phyloP scores from a whole-genome alignment of 495 filamentous ascomycete species.

The Neurospora discreta region DNA sequence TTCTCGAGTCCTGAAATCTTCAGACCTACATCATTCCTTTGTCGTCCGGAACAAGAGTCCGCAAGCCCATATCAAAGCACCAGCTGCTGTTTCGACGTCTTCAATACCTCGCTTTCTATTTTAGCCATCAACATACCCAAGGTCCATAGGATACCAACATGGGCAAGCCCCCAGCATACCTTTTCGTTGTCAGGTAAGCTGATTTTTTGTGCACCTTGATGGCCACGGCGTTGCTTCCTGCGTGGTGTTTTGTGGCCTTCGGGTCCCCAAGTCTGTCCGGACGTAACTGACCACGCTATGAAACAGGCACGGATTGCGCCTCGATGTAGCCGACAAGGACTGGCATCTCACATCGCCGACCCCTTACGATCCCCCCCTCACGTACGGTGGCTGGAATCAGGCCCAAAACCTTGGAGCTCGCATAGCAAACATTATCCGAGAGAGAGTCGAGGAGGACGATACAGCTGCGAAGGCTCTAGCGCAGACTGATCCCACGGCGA shows the following conservation, averaged over 20 bases:
- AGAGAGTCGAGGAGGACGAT: conserved; percentile 29
- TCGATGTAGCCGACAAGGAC: conserved; percentile 85
- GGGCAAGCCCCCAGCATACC: conserved; percentile 36
- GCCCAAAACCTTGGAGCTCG: conserved; percentile 65
- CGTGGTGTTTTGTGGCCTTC: neutral
- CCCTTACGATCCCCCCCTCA: conserved; percentile 91
- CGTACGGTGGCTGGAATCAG: conserved; percentile 89
- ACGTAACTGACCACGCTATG: neutral
- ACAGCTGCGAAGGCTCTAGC: conserved; percentile 14
- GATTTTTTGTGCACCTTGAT: neutral
- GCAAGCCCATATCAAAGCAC: neutral
- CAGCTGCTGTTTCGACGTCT: neutral
- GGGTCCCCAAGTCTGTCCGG: neutral
- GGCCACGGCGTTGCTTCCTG: neutral
- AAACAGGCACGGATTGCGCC: conserved; percentile 74
- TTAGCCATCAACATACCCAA: neutral
- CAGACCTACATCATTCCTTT: neutral
- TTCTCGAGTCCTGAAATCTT: neutral
- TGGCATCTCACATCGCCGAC: conserved; percentile 94
- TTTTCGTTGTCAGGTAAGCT: conserved; percentile 73
- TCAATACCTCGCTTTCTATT: neutral
- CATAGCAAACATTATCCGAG: conserved; percentile 62
- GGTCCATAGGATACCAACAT: conserved; percentile 13
- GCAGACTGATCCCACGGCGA: conserved; percentile 4
- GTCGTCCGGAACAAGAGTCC: neutral